Evolutionary conservation across 2,329 filamentous ascomycete species (phyloP), one percentile per base, ranked within the genome.

Genomic region (Pseudocercospora fuligena): DNA sequence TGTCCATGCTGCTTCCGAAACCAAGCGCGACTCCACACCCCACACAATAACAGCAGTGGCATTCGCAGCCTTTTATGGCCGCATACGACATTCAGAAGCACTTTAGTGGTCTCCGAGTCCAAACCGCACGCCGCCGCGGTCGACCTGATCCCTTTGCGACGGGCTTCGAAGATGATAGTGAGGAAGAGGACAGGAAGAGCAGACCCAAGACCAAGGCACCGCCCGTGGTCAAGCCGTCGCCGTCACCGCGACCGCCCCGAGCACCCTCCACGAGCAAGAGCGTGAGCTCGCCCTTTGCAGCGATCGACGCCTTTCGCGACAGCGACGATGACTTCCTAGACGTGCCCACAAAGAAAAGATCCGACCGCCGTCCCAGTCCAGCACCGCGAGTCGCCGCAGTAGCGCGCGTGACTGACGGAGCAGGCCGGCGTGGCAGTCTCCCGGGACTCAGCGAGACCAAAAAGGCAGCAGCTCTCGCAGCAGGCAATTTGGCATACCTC

Each of bases 91-190:
- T 77, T 63, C 65, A 75, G 64, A 71, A 72, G 59, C 75, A 77
- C 56, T 75, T 77, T 66, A 73, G 73, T 61, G 72, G 74, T 49
- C 69, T 77, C 31, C 71, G 76, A 43, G 74, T 73, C 33, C 72
- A 76, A 47, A 75, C 74, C n/a, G 74, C 70, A 60, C 69, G 73
- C 27, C 72, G 73, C 19, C 69, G 69, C 61, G 68, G 73, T 62
- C 64, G 66, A 23, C 49, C 61, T 9, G 73, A 77, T 54, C 75
- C 75, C 40, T 77, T 76, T 60, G 74, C 74, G 19, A 74, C 74
- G 23, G 73, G 74, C 68, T 77, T 77, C 67, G 74, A 76, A 67
- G 74, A 76, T 74, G 74, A 76, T 66, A 72, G 70, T 59, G 73
- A 75, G 60, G 71, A 73, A 64, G 68, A 73, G 51, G 64, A 64